phyloP scores from a whole-genome alignment of 768 basidiomycete species.

The Leccinellum albellum region DNA sequence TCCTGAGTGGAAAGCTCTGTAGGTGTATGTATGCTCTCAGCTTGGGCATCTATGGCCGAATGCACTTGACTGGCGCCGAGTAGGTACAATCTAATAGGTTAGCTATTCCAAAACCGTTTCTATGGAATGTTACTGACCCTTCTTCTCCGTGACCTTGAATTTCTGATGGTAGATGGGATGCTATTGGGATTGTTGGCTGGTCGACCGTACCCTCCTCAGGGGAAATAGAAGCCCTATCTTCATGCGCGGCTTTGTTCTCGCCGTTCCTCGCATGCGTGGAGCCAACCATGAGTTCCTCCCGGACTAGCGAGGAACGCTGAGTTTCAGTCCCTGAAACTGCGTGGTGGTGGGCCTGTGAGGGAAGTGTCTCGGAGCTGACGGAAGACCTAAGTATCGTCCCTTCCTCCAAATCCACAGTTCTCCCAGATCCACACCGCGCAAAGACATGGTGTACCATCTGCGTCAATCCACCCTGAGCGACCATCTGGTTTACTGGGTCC shows the following conservation, averaged over 20 bases:
- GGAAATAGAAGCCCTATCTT: neutral
- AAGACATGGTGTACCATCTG: constrained; percentile 99
- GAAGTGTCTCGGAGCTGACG: constrained; percentile 20
- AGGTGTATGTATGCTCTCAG: constrained; percentile 19
- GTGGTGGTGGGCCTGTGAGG: constrained; percentile 7
- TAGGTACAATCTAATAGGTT: constrained; percentile 2
- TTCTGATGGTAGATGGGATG: neutral
- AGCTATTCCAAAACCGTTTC: neutral
- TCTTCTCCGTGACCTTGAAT: constrained; percentile 10
- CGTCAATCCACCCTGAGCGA: constrained; percentile 94
- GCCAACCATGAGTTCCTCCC: neutral
- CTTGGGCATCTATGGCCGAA: constrained; percentile 13
- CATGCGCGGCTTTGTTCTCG: constrained; percentile 2
- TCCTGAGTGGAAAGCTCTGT: constrained; percentile 72
- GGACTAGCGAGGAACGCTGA: constrained; percentile 11
- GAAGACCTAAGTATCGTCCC: constrained; percentile 17
- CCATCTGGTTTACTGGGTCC: constrained; percentile 92
- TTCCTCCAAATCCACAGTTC: constrained; percentile 14
- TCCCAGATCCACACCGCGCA: constrained; percentile 59
- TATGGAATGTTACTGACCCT: constrained; percentile 17
- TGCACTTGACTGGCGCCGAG: constrained; percentile 27
- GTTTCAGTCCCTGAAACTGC: constrained; percentile 4
- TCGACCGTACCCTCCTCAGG: constrained; percentile 1
- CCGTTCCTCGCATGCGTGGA: neutral
- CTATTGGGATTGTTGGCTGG: neutral